Conservation (phyloP, 305 asterid genomes). For the Solanum chacoense region DNA sequence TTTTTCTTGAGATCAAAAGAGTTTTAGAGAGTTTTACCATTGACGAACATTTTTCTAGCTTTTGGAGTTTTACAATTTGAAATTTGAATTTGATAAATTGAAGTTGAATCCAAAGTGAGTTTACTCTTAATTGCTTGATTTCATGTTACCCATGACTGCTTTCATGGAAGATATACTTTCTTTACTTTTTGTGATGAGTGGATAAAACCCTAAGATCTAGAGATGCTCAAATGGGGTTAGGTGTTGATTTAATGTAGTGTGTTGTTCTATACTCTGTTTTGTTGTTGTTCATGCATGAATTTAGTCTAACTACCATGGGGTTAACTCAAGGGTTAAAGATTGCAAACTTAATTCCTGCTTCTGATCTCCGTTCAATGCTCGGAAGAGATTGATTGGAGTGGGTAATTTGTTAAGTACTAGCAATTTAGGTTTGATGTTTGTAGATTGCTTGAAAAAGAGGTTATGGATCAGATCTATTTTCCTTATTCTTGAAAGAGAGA, state of each 20-base stretch:
- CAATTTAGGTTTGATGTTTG: neutral
- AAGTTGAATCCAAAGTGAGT: neutral
- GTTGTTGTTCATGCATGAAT: neutral
- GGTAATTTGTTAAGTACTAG: neutral
- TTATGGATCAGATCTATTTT: neutral
- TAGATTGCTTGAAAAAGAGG: neutral
- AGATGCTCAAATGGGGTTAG: neutral
- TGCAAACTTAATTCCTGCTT: neutral
- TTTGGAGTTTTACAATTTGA: neutral
- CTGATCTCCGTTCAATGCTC: neutral
- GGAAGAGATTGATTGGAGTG: neutral
- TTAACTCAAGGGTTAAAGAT: neutral
- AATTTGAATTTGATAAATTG: neutral
- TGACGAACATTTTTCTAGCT: neutral
- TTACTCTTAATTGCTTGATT: neutral
- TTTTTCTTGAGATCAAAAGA: neutral
- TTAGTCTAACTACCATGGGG: neutral
- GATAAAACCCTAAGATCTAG: neutral
- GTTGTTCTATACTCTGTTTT: neutral
- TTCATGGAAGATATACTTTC: neutral
- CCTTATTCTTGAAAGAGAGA: neutral
- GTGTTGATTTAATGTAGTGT: neutral
- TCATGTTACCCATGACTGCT: neutral
- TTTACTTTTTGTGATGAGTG: neutral
- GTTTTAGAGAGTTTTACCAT: neutral